Percentiles rank a stretch among this genome's conserved stretches.
These are phyloP conservation scores for Phialocephala subalpina DNA, from an alignment of 2,329 filamentous ascomycete species.

Conservation along the genomic window DNA sequence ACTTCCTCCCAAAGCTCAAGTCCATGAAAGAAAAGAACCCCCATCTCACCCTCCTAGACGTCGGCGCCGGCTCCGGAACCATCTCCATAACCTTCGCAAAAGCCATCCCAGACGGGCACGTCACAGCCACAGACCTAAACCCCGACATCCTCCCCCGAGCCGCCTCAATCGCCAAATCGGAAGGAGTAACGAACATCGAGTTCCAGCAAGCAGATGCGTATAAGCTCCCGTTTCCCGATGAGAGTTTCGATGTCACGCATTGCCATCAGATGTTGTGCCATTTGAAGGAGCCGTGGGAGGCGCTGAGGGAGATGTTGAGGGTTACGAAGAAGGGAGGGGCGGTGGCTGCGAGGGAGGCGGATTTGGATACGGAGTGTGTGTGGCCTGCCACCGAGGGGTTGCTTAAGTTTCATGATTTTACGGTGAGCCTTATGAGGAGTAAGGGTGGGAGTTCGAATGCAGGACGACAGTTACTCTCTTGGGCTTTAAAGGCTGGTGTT, in stretches of 20 bases:
- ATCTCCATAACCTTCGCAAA: conserved; percentile 54
- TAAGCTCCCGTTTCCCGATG: conserved; percentile 51
- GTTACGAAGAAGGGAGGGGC: conserved; percentile 61
- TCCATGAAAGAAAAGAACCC: conserved; percentile 37
- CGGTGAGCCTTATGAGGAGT: conserved; percentile 28
- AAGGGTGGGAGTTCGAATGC: conserved; percentile 36
- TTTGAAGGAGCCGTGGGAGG: conserved; percentile 56
- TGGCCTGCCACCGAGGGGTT: conserved; percentile 44
- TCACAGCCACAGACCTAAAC: conserved; percentile 50
- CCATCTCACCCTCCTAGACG: conserved; percentile 49
- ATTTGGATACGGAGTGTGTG: conserved; percentile 44
- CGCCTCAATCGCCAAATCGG: conserved; percentile 29
- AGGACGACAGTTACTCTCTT: conserved; percentile 42
- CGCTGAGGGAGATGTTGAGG: conserved; percentile 61
- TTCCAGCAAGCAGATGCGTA: conserved; percentile 39
- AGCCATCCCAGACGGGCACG: conserved; percentile 49
- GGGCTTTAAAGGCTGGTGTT: conserved; percentile 41
- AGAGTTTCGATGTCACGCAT: conserved; percentile 64
- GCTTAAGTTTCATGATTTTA: conserved; percentile 38
- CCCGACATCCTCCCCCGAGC: conserved; percentile 28
- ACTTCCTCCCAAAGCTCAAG: conserved; percentile 51
- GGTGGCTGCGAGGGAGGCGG: conserved; percentile 54
- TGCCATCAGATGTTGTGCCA: conserved; percentile 66
- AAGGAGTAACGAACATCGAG: conserved; percentile 35
- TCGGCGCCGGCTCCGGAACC: conserved; percentile 58